phyloP scores from a whole-genome alignment of 2,329 filamentous ascomycete species.

The Penicillium sp. region DNA sequence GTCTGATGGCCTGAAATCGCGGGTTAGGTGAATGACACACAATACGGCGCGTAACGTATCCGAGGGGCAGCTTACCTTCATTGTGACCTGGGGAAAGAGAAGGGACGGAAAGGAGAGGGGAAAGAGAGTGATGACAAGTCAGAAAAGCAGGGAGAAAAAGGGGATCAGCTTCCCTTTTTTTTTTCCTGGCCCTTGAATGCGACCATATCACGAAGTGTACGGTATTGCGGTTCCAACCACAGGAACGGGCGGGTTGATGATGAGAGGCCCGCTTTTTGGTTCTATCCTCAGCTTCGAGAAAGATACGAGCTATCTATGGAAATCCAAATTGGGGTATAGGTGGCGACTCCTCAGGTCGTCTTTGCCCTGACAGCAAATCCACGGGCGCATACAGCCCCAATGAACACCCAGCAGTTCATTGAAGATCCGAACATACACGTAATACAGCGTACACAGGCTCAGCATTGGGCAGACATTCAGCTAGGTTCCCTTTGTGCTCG shows the following conservation, averaged over 20 bases:
- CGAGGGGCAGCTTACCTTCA: constrained; percentile 22
- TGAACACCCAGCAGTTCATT: not conserved
- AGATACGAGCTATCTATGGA: not conserved
- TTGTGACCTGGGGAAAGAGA: constrained; percentile 10
- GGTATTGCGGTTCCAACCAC: constrained; percentile 22
- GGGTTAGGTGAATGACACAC: constrained; percentile 14
- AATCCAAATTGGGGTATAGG: not conserved
- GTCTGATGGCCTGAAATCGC: constrained; percentile 65
- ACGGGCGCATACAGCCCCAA: not conserved
- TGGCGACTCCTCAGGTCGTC: not conserved
- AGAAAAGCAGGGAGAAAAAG: constrained; percentile 9
- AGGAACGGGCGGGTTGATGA: constrained; percentile 12
- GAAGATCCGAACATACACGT: not conserved
- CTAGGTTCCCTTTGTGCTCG: not conserved
- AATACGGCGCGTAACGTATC: constrained; percentile 8
- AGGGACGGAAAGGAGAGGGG: not conserved
- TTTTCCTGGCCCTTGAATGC: not conserved
- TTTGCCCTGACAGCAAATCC: not conserved
- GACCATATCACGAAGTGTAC: not conserved
- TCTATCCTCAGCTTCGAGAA: not conserved
- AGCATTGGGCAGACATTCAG: not conserved
- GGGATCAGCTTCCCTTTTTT: not conserved
- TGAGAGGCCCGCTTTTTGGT: not conserved
- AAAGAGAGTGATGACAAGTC: not conserved
- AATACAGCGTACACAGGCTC: not conserved